Evolutionary conservation across 2,329 filamentous ascomycete species (phyloP).

Genomic region (Colletotrichum orbiculare): DNA sequence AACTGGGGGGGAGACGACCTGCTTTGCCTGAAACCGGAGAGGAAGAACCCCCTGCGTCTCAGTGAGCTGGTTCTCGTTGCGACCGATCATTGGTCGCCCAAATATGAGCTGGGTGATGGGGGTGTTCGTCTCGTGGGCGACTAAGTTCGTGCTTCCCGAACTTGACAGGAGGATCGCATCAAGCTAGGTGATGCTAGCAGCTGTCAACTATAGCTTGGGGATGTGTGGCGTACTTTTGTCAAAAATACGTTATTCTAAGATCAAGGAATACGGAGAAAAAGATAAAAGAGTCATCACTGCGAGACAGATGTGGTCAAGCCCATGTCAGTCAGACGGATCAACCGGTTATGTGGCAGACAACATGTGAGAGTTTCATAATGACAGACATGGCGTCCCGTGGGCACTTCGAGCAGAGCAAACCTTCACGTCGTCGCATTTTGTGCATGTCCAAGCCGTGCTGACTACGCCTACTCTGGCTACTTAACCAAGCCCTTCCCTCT

Average conservation of each 20-base stretch:
- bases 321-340: background rate
- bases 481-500: slow-evolving; percentile 15
- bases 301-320: background rate
- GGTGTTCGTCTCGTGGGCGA: background rate
- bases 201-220: background rate
- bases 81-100: slow-evolving; percentile 3
- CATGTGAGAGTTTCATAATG: slow-evolving; percentile 30
- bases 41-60: slow-evolving; percentile 22
- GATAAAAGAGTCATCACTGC: too few species aligned
- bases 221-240: too few species aligned
- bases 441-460: slow-evolving; percentile 14
- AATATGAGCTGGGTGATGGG: background rate
- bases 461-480: slow-evolving; percentile 1
- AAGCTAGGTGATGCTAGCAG: background rate
- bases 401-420: slow-evolving; percentile 8
- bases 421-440: slow-evolving; percentile 24
- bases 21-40: slow-evolving; percentile 26
- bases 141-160: background rate
- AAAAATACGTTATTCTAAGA: too few species aligned
- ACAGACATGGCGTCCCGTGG: slow-evolving; percentile 26
- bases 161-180: background rate
- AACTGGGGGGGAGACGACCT: slow-evolving; percentile 8
- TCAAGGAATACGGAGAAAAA: too few species aligned
- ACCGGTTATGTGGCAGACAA: background rate
- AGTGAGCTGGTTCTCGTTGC: slow-evolving; percentile 3